phyloP scores from a whole-genome alignment of 2,329 filamentous ascomycete species.

The Sordariomycetes sp. region DNA sequence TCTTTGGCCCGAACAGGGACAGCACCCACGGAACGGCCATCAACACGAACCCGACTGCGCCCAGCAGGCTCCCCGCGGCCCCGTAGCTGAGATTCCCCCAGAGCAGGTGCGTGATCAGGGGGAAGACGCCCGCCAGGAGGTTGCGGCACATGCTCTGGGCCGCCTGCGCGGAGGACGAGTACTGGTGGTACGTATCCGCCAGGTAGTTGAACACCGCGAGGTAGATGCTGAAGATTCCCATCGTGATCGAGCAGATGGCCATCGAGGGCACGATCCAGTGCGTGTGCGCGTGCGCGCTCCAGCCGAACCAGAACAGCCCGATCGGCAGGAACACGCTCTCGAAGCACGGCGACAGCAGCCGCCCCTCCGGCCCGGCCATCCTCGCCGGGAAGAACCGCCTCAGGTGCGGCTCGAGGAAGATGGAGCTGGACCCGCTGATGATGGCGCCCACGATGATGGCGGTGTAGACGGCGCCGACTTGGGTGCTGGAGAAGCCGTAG shows the following conservation, averaged over 20 bases:
- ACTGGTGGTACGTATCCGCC: conserved; percentile 56
- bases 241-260: conserved; percentile 50
- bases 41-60: conserved; percentile 46
- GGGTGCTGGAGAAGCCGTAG: conserved; percentile 47
- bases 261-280: conserved; percentile 56
- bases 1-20: conserved; percentile 51
- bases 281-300: conserved; percentile 39
- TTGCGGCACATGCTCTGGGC: conserved; percentile 59
- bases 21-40: conserved; percentile 58
- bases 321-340: conserved; percentile 52
- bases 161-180: conserved; percentile 55
- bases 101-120: conserved; percentile 50
- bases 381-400: conserved; percentile 29
- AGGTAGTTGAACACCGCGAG: conserved; percentile 61
- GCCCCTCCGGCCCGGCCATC: conserved; percentile 38
- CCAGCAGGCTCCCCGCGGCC: conserved; percentile 52
- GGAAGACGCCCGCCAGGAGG: conserved; percentile 52
- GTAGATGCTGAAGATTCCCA: conserved; percentile 60
- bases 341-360: conserved; percentile 54
- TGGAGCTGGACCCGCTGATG: conserved; percentile 20
- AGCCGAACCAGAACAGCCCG: conserved; percentile 62
- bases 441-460: conserved; percentile 39
- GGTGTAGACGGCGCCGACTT: conserved; percentile 53
- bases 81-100: conserved; percentile 47
- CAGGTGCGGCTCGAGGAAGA: conserved; percentile 44